A percentile compares a stretch with the other conserved stretches of the same genome.
These are phyloP conservation scores for Aspergillus piperis DNA, from an alignment of 2,329 filamentous ascomycete species.

Conservation along the genomic window DNA sequence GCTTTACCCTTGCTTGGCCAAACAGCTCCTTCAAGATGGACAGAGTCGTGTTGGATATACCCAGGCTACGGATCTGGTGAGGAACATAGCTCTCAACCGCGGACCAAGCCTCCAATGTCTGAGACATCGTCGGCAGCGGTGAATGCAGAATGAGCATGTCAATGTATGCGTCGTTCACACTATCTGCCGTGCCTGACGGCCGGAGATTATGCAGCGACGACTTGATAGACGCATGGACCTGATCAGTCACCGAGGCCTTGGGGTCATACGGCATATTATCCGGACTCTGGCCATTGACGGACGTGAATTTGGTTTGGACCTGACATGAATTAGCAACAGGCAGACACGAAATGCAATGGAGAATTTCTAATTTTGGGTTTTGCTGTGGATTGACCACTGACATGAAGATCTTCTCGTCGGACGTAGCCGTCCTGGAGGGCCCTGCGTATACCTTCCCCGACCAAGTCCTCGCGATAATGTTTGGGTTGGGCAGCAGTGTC, in stretches of 20 bases:
- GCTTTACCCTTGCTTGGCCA: constrained; percentile 51
- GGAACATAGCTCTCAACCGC: constrained; percentile 69
- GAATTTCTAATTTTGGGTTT: neutral
- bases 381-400: constrained; percentile 38
- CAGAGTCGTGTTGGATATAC: constrained; percentile 73
- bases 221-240: constrained; percentile 67
- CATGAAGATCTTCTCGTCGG: constrained; percentile 62
- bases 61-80: constrained; percentile 63
- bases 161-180: constrained; percentile 52
- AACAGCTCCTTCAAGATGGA: constrained; percentile 56
- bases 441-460: constrained; percentile 65
- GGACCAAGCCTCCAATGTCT: constrained; percentile 66
- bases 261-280: constrained; percentile 65
- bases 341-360: neutral
- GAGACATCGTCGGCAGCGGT: constrained; percentile 51
- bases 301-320: constrained; percentile 84
- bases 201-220: constrained; percentile 67
- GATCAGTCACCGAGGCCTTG: constrained; percentile 58
- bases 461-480: constrained; percentile 73
- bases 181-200: constrained; percentile 22
- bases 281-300: constrained; percentile 62
- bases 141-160: constrained; percentile 63
- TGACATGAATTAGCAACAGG: constrained; percentile 29
- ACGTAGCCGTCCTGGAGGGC: constrained; percentile 63
- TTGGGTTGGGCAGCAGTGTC: constrained; percentile 78